A percentile compares a stretch with the other conserved stretches of the same genome.
These are phyloP conservation scores for Moelleriella libera DNA, from an alignment of 2,329 filamentous ascomycete species.

Conservation along the genomic window DNA sequence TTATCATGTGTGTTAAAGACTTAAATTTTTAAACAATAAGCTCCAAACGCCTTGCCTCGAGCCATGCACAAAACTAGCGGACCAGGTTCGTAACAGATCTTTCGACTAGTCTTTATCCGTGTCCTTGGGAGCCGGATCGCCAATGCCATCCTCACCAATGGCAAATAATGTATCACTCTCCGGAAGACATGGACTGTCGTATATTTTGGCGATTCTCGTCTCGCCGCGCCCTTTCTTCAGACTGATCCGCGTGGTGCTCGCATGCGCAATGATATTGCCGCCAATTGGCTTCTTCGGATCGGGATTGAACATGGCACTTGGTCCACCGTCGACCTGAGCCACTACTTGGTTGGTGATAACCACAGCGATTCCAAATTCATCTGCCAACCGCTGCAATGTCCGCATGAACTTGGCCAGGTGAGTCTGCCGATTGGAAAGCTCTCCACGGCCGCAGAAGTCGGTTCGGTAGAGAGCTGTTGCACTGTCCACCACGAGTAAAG, in stretches of 20 bases:
- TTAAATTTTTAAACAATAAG: slow-evolving; percentile 5
- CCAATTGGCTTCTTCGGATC: slow-evolving; percentile 99
- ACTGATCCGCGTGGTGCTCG: slow-evolving; percentile 86
- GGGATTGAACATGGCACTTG: slow-evolving; percentile 96
- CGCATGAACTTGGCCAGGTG: slow-evolving; percentile 84
- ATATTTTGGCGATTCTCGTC: slow-evolving; percentile 97
- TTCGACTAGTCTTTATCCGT: slow-evolving; percentile 58
- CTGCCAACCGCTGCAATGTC: slow-evolving; percentile 62
- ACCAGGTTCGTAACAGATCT: too few relatives aligned
- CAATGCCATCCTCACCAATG: slow-evolving; percentile 93
- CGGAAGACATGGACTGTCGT: slow-evolving; percentile 92
- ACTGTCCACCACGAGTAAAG: slow-evolving; percentile 87
- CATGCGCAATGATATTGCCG: slow-evolving; percentile 96
- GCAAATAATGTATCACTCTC: slow-evolving; percentile 96
- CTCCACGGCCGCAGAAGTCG: slow-evolving; percentile 91
- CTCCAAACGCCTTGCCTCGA: slow-evolving; percentile 15
- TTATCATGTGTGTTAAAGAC: too few relatives aligned
- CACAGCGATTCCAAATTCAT: slow-evolving; percentile 89
- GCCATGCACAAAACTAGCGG: too few relatives aligned
- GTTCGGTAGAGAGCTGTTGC: slow-evolving; percentile 92
- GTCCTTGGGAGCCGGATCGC: slow-evolving; percentile 90
- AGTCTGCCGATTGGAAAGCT: slow-evolving; percentile 84
- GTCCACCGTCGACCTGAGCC: slow-evolving; percentile 91
- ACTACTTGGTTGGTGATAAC: slow-evolving; percentile 99
- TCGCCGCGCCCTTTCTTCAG: slow-evolving; percentile 91